Evolutionary conservation across 2,329 filamentous ascomycete species (phyloP).

Genomic region (Bisporella sp.): DNA sequence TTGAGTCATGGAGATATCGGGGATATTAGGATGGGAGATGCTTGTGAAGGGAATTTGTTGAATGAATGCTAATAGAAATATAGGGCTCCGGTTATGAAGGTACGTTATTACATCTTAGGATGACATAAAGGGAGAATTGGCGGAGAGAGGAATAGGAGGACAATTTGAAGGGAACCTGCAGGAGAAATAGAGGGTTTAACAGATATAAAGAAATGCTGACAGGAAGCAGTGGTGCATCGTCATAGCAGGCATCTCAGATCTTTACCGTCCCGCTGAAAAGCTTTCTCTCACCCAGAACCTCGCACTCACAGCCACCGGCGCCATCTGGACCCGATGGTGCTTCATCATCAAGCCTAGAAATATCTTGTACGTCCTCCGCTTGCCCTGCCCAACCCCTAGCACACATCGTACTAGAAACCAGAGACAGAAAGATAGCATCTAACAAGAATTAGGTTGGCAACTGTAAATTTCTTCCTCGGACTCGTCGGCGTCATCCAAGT

Average conservation of each 20-base stretch:
- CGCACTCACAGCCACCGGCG: slow-evolving; percentile 81
- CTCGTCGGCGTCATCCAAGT: slow-evolving; percentile 80
- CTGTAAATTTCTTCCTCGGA: slow-evolving; percentile 97
- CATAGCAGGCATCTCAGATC: slow-evolving; percentile 84
- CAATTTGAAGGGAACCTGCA: too few species aligned
- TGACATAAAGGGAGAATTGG: neutral
- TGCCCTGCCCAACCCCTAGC: neutral
- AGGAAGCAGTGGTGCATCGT: slow-evolving; percentile 74
- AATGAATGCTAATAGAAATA: slow-evolving; percentile 6
- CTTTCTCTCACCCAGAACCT: slow-evolving; percentile 90
- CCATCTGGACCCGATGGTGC: slow-evolving; percentile 99
- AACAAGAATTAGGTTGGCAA: slow-evolving; percentile 57
- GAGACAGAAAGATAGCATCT: too few species aligned
- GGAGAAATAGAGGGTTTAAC: too few species aligned
- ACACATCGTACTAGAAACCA: neutral
- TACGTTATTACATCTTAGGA: slow-evolving; percentile 26
- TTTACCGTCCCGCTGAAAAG: slow-evolving; percentile 83
- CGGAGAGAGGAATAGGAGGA: too few species aligned
- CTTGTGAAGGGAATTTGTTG: too few species aligned
- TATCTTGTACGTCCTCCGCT: slow-evolving; percentile 56
- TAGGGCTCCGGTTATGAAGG: slow-evolving; percentile 92
- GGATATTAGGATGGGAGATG: neutral
- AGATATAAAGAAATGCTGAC: neutral
- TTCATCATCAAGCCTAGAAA: slow-evolving; percentile 94
- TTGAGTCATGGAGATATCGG: neutral